Conservation (phyloP, 1,139 yeast genomes). For the Hemisphaericaspora xylofermentans region DNA sequence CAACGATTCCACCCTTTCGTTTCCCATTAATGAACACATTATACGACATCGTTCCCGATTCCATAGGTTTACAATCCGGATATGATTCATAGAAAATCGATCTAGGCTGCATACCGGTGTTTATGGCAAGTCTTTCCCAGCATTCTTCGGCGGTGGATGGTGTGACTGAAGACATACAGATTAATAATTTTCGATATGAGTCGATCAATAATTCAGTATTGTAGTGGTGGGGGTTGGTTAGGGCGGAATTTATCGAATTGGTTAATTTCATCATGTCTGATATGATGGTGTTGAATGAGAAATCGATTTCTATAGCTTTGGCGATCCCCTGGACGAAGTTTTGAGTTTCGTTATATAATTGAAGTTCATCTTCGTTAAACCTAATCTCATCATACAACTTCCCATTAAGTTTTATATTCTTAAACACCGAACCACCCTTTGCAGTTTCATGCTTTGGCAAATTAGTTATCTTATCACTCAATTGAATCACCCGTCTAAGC, state of each 20-base stretch:
- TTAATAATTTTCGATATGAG: conserved; percentile 52
- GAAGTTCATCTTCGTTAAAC: conserved; percentile 47
- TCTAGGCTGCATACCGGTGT: conserved; percentile 31
- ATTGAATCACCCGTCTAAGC: conserved; percentile 61
- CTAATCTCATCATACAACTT: conserved; percentile 13
- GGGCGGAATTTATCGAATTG: conserved; percentile 45
- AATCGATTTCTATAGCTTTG: conserved; percentile 54
- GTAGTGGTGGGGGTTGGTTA: conserved; percentile 26
- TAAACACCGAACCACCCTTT: not conserved
- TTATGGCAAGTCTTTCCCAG: conserved; percentile 52
- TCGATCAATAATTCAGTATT: conserved; percentile 33
- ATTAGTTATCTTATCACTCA: conserved; percentile 26
- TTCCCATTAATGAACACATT: conserved; percentile 72
- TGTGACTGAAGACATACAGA: conserved; percentile 67
- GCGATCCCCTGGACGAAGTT: conserved; percentile 50
- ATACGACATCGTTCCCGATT: conserved; percentile 37
- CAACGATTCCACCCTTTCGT: conserved; percentile 47
- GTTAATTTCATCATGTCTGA: conserved; percentile 90
- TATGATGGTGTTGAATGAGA: conserved; percentile 78
- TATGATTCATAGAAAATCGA: conserved; percentile 56
- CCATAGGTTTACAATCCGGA: conserved; percentile 47
- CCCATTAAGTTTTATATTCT: conserved; percentile 25
- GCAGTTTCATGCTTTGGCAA: not conserved
- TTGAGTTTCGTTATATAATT: conserved; percentile 59
- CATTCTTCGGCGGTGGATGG: conserved; percentile 85